These are phyloP conservation scores for Cutaneotrichosporon cyanovorans DNA, from an alignment of 1,284 basidiomycete species.

Conservation along the genomic window DNA sequence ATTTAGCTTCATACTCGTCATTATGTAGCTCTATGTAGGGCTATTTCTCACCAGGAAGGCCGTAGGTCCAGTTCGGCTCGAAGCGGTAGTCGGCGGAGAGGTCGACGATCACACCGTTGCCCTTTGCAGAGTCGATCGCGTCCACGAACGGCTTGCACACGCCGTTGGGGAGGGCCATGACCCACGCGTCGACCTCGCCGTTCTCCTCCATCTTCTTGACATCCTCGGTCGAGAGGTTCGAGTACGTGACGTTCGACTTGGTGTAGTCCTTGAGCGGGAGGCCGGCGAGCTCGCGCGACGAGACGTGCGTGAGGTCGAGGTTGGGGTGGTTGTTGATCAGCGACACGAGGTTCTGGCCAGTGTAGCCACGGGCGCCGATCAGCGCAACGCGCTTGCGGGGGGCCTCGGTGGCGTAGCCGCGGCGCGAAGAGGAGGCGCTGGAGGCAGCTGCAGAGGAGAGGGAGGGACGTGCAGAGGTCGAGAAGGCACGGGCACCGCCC, in stretches of 20 bases:
- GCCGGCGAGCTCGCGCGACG: slow-evolving; percentile 89
- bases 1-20: slow-evolving; percentile 23
- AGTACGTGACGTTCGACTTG: slow-evolving; percentile 67
- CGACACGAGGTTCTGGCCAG: slow-evolving; percentile 82
- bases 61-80: slow-evolving; percentile 91
- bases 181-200: slow-evolving; percentile 88
- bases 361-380: slow-evolving; percentile 90
- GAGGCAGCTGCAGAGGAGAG: slow-evolving; percentile 44
- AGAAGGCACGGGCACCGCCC: slow-evolving; percentile 57
- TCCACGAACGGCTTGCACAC: slow-evolving; percentile 96
- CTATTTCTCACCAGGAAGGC: slow-evolving; percentile 82
- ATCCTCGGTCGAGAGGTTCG: slow-evolving; percentile 67
- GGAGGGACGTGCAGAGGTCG: slow-evolving; percentile 57
- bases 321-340: slow-evolving; percentile 79
- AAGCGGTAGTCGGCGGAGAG: slow-evolving; percentile 93
- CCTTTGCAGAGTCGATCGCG: slow-evolving; percentile 70
- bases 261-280: slow-evolving; percentile 72
- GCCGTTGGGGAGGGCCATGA: slow-evolving; percentile 97
- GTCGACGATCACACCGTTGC: slow-evolving; percentile 70
- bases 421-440: slow-evolving; percentile 48
- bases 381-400: slow-evolving; percentile 80
- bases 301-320: slow-evolving; percentile 85
- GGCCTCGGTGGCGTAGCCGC: slow-evolving; percentile 52
- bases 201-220: slow-evolving; percentile 79
- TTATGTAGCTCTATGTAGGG: slow-evolving; percentile 1